These are phyloP conservation scores for Bullera alba DNA, from an alignment of 768 basidiomycete genomes.

Conservation along the genomic window DNA sequence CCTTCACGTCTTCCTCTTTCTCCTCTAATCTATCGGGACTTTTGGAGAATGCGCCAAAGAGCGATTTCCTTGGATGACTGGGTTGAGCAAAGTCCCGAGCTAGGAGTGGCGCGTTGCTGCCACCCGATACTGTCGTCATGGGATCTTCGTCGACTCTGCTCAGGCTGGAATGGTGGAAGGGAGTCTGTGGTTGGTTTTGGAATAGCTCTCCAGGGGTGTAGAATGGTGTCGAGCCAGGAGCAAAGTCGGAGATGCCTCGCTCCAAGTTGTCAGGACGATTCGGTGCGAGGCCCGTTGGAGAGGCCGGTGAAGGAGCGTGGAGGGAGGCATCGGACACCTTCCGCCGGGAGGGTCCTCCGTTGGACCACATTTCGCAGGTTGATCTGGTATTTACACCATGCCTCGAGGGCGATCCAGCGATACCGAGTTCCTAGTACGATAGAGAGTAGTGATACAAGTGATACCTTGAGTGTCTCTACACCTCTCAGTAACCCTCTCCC, in stretches of 20 bases:
- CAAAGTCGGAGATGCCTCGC: not conserved
- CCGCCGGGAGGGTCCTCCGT: not conserved
- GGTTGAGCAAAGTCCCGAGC: not conserved
- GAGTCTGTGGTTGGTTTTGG: not conserved
- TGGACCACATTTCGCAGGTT: not conserved
- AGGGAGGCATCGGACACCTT: not conserved
- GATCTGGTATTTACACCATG: no score
- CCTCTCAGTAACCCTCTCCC: no score
- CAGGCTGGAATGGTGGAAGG: no score
- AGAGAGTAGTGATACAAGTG: no score
- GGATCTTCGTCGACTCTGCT: slow-evolving; percentile 1
- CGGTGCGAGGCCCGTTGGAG: not conserved
- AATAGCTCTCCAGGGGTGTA: not conserved
- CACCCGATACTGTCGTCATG: not conserved
- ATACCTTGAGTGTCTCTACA: no score
- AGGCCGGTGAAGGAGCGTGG: not conserved
- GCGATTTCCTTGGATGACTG: not conserved
- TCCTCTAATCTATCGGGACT: not conserved
- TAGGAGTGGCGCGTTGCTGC: slow-evolving; percentile 2
- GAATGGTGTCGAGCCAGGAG: not conserved
- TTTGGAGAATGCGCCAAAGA: not conserved
- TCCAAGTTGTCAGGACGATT: not conserved
- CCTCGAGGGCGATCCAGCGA: no score
- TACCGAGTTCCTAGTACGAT: no score
- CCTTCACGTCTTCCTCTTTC: not conserved